These are phyloP conservation scores for Kondoa malvinella DNA, from an alignment of 768 basidiomycete species.

Conservation along the genomic window DNA sequence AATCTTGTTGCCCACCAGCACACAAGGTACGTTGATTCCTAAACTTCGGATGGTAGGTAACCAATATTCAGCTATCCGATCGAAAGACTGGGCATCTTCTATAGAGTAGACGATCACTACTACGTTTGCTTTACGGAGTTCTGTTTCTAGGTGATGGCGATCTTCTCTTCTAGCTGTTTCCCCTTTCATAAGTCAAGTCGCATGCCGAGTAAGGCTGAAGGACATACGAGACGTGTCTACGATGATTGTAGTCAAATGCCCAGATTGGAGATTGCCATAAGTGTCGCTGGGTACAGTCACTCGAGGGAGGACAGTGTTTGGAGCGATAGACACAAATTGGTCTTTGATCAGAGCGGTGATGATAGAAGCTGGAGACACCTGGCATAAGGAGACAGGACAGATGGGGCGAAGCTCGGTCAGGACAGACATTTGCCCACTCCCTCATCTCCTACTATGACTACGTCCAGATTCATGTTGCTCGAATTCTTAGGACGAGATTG, in stretches of 20 bases:
- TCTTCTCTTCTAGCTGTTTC: conserved; percentile 63
- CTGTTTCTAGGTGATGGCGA: conserved; percentile 71
- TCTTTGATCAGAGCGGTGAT: conserved; percentile 84
- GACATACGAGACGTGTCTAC: conserved; percentile 84
- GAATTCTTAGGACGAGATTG: too few species aligned
- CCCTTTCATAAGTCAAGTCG: background rate
- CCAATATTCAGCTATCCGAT: conserved; percentile 96
- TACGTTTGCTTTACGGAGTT: conserved; percentile 93
- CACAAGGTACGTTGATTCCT: conserved; percentile 94
- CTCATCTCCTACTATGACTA: conserved; percentile 86
- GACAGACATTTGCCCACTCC: conserved; percentile 71
- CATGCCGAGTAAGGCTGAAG: background rate
- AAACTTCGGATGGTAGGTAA: conserved; percentile 83
- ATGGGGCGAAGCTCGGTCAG: background rate
- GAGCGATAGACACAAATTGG: conserved; percentile 17
- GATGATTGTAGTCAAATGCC: conserved; percentile 87
- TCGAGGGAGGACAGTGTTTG: conserved; percentile 66
- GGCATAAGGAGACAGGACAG: background rate
- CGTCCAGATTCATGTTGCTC: conserved; percentile 62
- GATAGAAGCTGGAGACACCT: conserved; percentile 44
- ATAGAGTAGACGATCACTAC: conserved; percentile 96
- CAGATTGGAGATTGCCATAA: conserved; percentile 51
- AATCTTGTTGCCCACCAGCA: conserved; percentile 96
- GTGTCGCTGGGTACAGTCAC: conserved; percentile 96
- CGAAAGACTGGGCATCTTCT: conserved; percentile 89